Base-by-base conservation (phyloP, 306 rosid species). In the Luffa acutangula region DNA sequence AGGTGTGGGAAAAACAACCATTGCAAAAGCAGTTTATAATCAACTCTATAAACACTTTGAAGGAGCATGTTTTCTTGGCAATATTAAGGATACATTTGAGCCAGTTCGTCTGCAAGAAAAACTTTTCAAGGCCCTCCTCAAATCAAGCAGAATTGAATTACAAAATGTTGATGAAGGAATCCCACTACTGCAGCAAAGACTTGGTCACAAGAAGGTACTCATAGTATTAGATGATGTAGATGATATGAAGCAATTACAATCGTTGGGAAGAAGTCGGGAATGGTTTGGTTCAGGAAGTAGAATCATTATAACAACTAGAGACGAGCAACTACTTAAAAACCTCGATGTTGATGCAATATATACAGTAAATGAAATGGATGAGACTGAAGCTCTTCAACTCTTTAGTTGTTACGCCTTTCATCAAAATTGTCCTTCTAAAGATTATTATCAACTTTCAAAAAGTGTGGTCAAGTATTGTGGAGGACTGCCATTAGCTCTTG, bases 401-500 rank as follows among this genome's bases (percentile, higher is more conserved):
- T 64, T 84, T 2, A 78, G 57, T 60, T 63, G 82, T 83, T 77
- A 87, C 56, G 71, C 88, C 7, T 87, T 84, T 36, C 5, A 51
- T 2, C n/a, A n/a, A 14, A 10, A 2, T 1, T 42, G 12, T 0
- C 82, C 82, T 4, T 9, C 2, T 3, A 34, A 78, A 39, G 39
- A 37, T 37, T 37, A 37, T 37, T 37, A 37, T 37, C 39, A 37
- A 37, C 39, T 37, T 37, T 37, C 87, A 2, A 76, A 36, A 64
- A 11, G 21, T 0, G 83, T 37, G 39, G 39, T 37, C 4, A 37
- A 37, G 39, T 37, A 37, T 37, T 37, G 39, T 37, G 39, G 39
- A 4, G 88, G 88, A 12, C 3, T 87, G 0, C 90, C 88, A 3
- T 36, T 87, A 3, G 90, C 88, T 36, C 84, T 85, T 76, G 51